phyloP scores from a whole-genome alignment of 164 flowering plant species.

The Chimonanthus salicifolius region DNA sequence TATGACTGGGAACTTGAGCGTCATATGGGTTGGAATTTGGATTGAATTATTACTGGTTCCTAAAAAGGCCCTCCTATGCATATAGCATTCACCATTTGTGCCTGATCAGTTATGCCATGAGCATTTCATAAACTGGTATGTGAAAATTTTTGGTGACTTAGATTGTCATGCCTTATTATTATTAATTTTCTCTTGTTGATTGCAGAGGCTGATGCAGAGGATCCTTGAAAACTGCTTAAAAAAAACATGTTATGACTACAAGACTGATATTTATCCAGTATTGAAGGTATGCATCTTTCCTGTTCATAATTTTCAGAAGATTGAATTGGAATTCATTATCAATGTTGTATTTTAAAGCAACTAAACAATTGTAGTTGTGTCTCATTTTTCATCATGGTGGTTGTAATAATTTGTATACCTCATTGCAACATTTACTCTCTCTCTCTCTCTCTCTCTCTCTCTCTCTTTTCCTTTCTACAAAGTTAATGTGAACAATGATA shows the following conservation, averaged over 20 bases:
- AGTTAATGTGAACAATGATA: background rate
- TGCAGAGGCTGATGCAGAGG: slow-evolving; percentile 60
- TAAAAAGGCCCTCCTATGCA: no score
- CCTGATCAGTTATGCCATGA: no score
- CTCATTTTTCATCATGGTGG: background rate
- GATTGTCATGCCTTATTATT: no score
- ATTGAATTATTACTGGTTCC: no score
- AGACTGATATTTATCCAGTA: slow-evolving; percentile 21
- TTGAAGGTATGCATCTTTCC: slow-evolving; percentile 52
- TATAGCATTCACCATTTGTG: no score
- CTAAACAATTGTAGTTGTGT: background rate
- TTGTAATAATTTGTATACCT: background rate
- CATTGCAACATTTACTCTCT: background rate
- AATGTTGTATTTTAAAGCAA: background rate
- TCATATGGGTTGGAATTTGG: no score
- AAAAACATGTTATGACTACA: slow-evolving; percentile 12
- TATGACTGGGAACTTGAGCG: no score
- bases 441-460: no score
- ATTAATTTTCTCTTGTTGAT: slow-evolving; percentile 9
- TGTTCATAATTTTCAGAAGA: background rate
- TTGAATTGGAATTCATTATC: background rate
- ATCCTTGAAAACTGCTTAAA: slow-evolving; percentile 25
- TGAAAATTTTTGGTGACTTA: no score
- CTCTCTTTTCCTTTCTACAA: no score
- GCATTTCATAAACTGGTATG: no score